Base-by-base conservation (phyloP, 306 rosid species). In the Senna siamea region DNA sequence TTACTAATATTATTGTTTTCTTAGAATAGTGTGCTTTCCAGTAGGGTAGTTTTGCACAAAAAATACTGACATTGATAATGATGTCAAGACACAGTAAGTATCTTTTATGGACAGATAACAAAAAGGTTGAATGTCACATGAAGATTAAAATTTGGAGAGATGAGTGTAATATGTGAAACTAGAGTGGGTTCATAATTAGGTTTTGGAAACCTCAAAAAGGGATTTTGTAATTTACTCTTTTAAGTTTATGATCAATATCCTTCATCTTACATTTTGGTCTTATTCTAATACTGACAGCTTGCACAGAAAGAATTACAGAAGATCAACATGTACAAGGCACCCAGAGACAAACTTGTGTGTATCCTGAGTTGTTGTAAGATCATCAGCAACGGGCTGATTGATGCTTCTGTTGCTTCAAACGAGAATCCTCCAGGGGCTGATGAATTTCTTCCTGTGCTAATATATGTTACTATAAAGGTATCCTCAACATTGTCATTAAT, bases 321-420 rank as follows among this genome's bases (percentile, higher is more conserved):
- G 89, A 95, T 95, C 82, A 95, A 95, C 80, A 92, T 92, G 97
- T 85, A 85, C 88, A 95, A 92, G 89, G 98, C 98, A 69, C 99
- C 99, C 55, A 89, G 99, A 73, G 99, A 95, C 84, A 95, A 95
- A 84, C 93, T 95, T 81, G 82, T 89, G 17, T 95, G 99, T 75
- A 92, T 95, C 78, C 88, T 95, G 51, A 90, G 81, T 81, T 95
- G 99, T 83, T 92, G 99, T 87, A 92, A 81, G 93, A 96, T 95
- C 84, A 88, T 95, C 56, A 87, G 79, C 34, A 95, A 95, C 90
- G 84, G 92, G 85, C 86, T 95, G 81, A 80, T 43, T 11, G 90
- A 95, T 83, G 99, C 96, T 79, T 90, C 98, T 40, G 47, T 92
- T 73, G 86, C 98, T 80, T 92, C 96, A 70, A 83, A 89, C 72